Evolutionary conservation across 345 rosid species (phyloP), one percentile per base, ranked within the genome.

Genomic region (Ceriops decandra): DNA sequence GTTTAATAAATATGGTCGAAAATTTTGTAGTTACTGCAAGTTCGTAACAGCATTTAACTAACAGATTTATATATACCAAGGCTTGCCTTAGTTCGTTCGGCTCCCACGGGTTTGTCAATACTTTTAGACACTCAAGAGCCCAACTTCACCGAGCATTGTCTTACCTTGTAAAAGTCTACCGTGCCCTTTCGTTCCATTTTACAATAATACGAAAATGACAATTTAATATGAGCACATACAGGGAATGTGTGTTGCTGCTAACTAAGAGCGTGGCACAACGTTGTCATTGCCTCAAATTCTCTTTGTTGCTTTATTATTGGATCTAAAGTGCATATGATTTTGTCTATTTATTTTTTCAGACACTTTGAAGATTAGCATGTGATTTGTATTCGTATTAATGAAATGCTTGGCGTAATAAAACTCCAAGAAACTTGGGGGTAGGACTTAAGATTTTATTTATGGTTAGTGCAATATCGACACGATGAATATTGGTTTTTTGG

Each of bases 51-150:
- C 57, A 57, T 49, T 49, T 36, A 71, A 71, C 76, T 65, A 64
- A 68, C 57, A 30, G 11, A 72, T 56, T n/a, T n/a, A n/a, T n/a
- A n/a, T 36, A 63, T 53, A 51, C 20, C 46, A 54, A 38, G 10
- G 52, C 42, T 62, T 68, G 70, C 62, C 54, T 42, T 22, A 15
- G 68, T 33, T 62, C 28, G 68, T 33, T 62, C 28, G 66, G 70
- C 53, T 69, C 80, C 72, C 80, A 75, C 69, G 84, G 82, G 49
- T n/a, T 53, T 54, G 24, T 52, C 22, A 8, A 61, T 51, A 30
- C 57, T 28, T 28, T 46, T 27, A 9, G 46, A 66, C 49, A 42
- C 21, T 5, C 5, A 0, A 5, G 21, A 56, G 53, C 70, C 81
- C 74, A 80, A 75, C 79, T 17, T 3, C 69, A 33, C 11, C 52